phyloP scores from a whole-genome alignment of 2,329 filamentous ascomycete genomes.

The Thielaviopsis populi region DNA sequence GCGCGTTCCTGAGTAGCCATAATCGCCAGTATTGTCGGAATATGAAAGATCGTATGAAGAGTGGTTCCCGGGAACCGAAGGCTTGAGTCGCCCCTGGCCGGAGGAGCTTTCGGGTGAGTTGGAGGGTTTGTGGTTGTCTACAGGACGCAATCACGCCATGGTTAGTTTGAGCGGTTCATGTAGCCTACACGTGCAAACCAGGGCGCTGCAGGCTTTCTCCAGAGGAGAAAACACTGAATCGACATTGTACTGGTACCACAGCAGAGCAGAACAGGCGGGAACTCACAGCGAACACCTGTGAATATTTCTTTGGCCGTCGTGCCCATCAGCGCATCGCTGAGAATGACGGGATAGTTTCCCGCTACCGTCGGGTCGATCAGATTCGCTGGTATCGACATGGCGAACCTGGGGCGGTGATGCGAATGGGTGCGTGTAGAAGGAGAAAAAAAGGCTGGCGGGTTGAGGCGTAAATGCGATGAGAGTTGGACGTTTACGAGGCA shows the following conservation, averaged over 20 bases:
- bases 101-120: constrained; percentile 35
- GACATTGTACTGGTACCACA: neutral
- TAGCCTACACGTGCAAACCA: neutral
- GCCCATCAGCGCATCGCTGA: constrained; percentile 46
- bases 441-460: neutral
- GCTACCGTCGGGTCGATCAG: constrained; percentile 44
- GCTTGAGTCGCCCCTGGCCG: constrained; percentile 30
- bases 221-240: neutral
- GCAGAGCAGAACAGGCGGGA: constrained; percentile 6
- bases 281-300: constrained; percentile 43
- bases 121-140: constrained; percentile 50
- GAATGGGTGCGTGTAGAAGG: neutral
- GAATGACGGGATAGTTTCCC: constrained; percentile 47
- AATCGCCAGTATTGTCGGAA: constrained; percentile 39
- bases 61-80: constrained; percentile 33
- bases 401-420: neutral
- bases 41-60: constrained; percentile 42
- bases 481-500: neutral
- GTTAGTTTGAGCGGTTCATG: neutral
- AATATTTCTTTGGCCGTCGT: constrained; percentile 42
- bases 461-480: neutral
- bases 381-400: constrained; percentile 9
- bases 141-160: neutral
- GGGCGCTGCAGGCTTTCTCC: neutral
- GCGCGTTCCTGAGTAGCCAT: constrained; percentile 45